These are phyloP conservation scores for Leccinum pallidistipes DNA, from an alignment of 1,284 basidiomycete genomes.

Conservation along the genomic window DNA sequence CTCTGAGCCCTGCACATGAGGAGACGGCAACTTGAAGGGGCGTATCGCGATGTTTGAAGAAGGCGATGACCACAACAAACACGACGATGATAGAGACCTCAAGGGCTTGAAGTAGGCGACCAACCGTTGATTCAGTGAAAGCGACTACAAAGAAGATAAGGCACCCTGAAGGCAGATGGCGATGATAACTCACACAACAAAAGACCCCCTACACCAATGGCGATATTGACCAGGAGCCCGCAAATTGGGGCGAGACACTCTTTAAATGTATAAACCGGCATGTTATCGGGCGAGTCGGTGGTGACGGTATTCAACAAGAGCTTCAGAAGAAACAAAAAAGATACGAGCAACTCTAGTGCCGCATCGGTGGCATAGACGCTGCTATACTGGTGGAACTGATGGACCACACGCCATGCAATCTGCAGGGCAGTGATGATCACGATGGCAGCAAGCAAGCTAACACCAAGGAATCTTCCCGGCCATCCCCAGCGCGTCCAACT, in stretches of 20 bases:
- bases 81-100: conserved; percentile 66
- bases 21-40: neutral
- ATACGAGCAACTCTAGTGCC: conserved; percentile 56
- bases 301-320: conserved; percentile 55
- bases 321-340: conserved; percentile 62
- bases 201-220: conserved; percentile 57
- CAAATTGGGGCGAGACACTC: conserved; percentile 54
- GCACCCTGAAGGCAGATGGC: conserved; percentile 2
- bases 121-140: conserved; percentile 67
- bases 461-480: conserved; percentile 53
- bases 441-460: conserved; percentile 45
- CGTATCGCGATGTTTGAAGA: conserved; percentile 36
- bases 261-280: conserved; percentile 38
- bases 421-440: conserved; percentile 55
- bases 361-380: conserved; percentile 58
- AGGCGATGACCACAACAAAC: conserved; percentile 52
- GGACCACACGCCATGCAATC: conserved; percentile 59
- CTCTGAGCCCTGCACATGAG: neutral
- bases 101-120: conserved; percentile 67
- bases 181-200: conserved; percentile 51
- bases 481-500: conserved; percentile 65
- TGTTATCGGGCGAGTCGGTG: conserved; percentile 36
- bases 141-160: conserved; percentile 43
- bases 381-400: conserved; percentile 43
- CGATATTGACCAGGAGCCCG: conserved; percentile 52